A percentile compares a stretch with the other conserved stretches of the same genome.
These are phyloP conservation scores for Epichloe glyceriae DNA, from an alignment of 2,329 filamentous ascomycete species.

Conservation along the genomic window DNA sequence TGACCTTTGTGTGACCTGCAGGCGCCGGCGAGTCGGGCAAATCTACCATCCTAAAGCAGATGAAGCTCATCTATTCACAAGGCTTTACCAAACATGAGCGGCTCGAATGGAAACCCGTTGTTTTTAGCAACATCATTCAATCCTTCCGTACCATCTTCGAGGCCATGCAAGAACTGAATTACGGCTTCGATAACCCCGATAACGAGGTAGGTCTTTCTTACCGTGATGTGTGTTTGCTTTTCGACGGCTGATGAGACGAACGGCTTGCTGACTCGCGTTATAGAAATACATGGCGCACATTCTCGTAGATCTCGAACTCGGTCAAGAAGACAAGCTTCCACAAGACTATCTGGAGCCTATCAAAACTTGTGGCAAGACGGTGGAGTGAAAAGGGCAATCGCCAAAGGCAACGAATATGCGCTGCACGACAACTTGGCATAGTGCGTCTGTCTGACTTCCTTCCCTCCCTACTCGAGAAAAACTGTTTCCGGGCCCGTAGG, in stretches of 20 bases:
- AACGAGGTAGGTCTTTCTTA: conserved; percentile 55
- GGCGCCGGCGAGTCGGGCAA: conserved; percentile 86
- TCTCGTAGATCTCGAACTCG: conserved; percentile 69
- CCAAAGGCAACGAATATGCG: conserved; percentile 91
- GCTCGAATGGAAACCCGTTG: conserved; percentile 86
- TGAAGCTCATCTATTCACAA: conserved; percentile 93
- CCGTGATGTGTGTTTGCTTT: background rate
- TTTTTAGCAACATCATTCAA: conserved; percentile 89
- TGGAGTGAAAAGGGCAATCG: conserved; percentile 77
- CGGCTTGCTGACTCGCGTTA: conserved; percentile 1
- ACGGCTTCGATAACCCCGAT: conserved; percentile 63
- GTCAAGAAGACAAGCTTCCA: conserved; percentile 68
- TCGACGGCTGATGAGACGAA: conserved; percentile 11
- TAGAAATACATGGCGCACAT: conserved; percentile 71
- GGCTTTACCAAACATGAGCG: conserved; percentile 85
- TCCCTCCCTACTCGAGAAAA: background rate
- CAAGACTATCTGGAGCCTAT: conserved; percentile 67
- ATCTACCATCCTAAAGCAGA: conserved; percentile 95
- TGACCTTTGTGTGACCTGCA: conserved; percentile 24
- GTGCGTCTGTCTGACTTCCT: conserved; percentile 45
- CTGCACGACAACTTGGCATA: conserved; percentile 92
- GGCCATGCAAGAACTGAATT: conserved; percentile 76
- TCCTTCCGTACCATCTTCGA: conserved; percentile 84
- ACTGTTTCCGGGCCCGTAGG: background rate
- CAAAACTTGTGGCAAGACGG: conserved; percentile 71